Evolutionary conservation across 306 rosid genomes (phyloP), one percentile per base, ranked within the genome.

Genomic region (Vigna trinervia): DNA sequence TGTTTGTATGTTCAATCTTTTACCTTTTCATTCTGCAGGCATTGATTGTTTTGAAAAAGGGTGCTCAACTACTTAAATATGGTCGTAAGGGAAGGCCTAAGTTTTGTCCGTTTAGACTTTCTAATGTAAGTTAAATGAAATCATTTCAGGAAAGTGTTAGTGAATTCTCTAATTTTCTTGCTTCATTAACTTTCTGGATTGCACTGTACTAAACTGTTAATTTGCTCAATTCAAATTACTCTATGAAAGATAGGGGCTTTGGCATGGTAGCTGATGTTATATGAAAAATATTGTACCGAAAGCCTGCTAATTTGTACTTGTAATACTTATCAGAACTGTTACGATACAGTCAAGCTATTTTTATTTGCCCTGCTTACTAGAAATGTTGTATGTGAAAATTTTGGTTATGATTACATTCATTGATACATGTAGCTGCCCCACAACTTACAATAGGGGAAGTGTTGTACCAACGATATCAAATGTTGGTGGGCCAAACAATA

Each of bases 31-130:
- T 78, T 61, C 60, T 71, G 84, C 92, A 95, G 98, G 93, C 97
- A 69, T 59, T 95, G 86, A 75, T 90, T 84, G 89, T 91, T 80
- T 85, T 95, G 85, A 95, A 92, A 91, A 92, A 88, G 89, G 98
- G 98, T 77, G 90, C 98, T 75, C 98, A 89, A 70, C 84, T 95
- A 78, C 90, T 95, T 75, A 95, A 92, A 85, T 95, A 95, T 90
- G 98, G 97, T 87, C 98, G 98, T 57, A 95, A 95, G 79, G 98
- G 98, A 83, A 92, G 90, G 71, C 97, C 98, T 10, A 95, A 95
- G 91, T 95, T 92, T 86, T 95, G 90, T 83, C 97, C 93, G 50
- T 95, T 95, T 87, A 90, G 96, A 87, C 92, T 95, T 77, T 95
- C 98, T 30, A 86, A 69, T 78, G 97, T 92, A 89, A 89, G 96